Evolutionary conservation across 2,329 filamentous ascomycete genomes (phyloP).

Genomic region (Nemania sp.): DNA sequence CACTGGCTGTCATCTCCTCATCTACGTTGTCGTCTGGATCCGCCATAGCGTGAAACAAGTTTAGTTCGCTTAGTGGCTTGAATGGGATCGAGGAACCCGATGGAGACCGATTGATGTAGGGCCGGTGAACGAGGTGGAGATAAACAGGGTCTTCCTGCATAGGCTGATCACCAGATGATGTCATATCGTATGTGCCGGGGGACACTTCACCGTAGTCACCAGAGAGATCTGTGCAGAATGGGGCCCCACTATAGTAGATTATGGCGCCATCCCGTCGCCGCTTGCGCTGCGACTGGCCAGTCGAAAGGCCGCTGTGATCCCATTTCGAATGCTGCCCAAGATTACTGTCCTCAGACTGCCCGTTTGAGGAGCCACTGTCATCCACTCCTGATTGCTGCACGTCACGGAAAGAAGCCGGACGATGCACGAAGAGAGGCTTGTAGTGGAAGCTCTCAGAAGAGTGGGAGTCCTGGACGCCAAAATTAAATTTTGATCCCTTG

Average conservation of each 20-base stretch:
- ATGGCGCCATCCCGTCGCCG: slow-evolving; percentile 77
- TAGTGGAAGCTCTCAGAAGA: slow-evolving; percentile 69
- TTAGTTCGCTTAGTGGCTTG: slow-evolving; percentile 62
- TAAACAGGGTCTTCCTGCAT: slow-evolving; percentile 34
- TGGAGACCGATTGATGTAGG: slow-evolving; percentile 47
- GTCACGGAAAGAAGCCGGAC: slow-evolving; percentile 57
- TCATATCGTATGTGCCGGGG: slow-evolving; percentile 60
- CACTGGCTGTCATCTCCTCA: slow-evolving; percentile 50
- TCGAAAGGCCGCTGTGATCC: slow-evolving; percentile 54
- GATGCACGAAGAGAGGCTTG: slow-evolving; percentile 71
- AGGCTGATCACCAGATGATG: slow-evolving; percentile 56
- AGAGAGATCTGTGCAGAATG: slow-evolving; percentile 84
- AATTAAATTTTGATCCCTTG: slow-evolving; percentile 57
- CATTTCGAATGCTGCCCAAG: slow-evolving; percentile 59
- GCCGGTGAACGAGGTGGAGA: slow-evolving; percentile 46
- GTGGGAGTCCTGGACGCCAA: slow-evolving; percentile 52
- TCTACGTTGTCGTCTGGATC: slow-evolving; percentile 50
- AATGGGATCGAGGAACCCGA: slow-evolving; percentile 65
- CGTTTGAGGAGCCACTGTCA: slow-evolving; percentile 63
- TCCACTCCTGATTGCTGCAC: slow-evolving; percentile 60
- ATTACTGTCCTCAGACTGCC: slow-evolving; percentile 62
- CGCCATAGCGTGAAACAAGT: slow-evolving; percentile 42
- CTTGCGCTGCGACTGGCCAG: slow-evolving; percentile 61
- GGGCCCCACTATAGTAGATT: slow-evolving; percentile 84
- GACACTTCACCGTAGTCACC: slow-evolving; percentile 69